phyloP scores from a whole-genome alignment of 306 rosid species.

The Vigna angularis region DNA sequence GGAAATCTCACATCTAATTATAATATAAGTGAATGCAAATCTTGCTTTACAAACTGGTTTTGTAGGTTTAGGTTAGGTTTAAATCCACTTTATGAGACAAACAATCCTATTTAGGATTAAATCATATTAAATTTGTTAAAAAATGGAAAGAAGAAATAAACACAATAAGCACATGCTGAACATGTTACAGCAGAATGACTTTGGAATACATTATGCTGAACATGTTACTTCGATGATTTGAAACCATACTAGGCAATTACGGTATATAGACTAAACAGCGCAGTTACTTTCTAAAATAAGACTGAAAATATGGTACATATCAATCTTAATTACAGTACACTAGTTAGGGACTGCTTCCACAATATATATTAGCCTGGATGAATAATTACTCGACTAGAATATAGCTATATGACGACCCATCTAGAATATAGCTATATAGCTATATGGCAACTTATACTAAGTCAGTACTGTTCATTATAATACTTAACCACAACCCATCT shows the following conservation, averaged over 20 bases:
- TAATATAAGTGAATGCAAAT: no score
- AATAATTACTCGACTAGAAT: background rate
- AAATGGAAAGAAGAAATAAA: background rate
- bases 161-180: background rate
- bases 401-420: background rate
- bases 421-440: no score
- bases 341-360: background rate
- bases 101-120: background rate
- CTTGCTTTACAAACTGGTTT: no score
- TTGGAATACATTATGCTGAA: background rate
- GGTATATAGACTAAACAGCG: background rate
- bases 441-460: background rate
- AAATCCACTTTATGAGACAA: no score
- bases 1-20: no score
- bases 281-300: constrained; percentile 4
- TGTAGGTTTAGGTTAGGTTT: no score
- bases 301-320: constrained; percentile 1
- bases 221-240: background rate
- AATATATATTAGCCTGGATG: background rate
- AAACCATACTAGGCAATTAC: background rate
- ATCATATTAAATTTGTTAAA: background rate
- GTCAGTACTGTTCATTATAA: background rate
- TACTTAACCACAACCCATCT: background rate
- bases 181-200: background rate
- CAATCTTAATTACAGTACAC: background rate